A percentile compares a stretch with the other conserved stretches of the same genome.
These are phyloP conservation scores for Lyophyllum atratum DNA, from an alignment of 768 basidiomycete genomes.

Conservation along the genomic window DNA sequence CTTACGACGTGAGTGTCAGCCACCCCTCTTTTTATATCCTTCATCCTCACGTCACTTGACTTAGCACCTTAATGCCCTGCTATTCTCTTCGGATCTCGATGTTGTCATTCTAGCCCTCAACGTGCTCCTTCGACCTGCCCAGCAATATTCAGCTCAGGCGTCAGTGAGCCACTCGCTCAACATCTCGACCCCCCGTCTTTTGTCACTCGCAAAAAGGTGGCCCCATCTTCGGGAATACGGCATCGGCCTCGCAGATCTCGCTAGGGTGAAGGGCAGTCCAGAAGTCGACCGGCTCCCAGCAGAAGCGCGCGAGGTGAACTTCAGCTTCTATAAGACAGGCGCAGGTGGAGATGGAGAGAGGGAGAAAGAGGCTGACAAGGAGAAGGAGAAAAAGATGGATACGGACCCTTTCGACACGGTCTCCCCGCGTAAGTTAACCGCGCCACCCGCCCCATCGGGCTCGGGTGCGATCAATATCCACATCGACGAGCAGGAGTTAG, in stretches of 20 bases:
- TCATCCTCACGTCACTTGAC: constrained; percentile 10
- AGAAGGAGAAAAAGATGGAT: constrained; percentile 50
- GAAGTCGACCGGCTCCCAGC: constrained; percentile 64
- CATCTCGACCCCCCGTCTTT: constrained; percentile 78
- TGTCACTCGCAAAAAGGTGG: constrained; percentile 85
- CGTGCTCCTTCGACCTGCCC: constrained; percentile 87
- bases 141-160: constrained; percentile 90
- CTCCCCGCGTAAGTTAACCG: constrained; percentile 50
- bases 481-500: constrained; percentile 61
- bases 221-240: constrained; percentile 80
- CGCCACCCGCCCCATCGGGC: constrained; percentile 30
- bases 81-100: constrained; percentile 88
- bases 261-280: constrained; percentile 49
- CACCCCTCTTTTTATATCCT: constrained; percentile 11
- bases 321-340: constrained; percentile 77
- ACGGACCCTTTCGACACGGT: constrained; percentile 42
- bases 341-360: constrained; percentile 25
- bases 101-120: constrained; percentile 82
- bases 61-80: constrained; percentile 87
- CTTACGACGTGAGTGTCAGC: constrained; percentile 83
- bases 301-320: constrained; percentile 79
- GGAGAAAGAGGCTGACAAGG: constrained; percentile 47
- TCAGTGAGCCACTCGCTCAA: constrained; percentile 82
- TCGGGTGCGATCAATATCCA: constrained; percentile 63
- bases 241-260: constrained; percentile 74